Evolutionary conservation across 768 basidiomycete species (phyloP).

Genomic region (Agrocybe praecox): DNA sequence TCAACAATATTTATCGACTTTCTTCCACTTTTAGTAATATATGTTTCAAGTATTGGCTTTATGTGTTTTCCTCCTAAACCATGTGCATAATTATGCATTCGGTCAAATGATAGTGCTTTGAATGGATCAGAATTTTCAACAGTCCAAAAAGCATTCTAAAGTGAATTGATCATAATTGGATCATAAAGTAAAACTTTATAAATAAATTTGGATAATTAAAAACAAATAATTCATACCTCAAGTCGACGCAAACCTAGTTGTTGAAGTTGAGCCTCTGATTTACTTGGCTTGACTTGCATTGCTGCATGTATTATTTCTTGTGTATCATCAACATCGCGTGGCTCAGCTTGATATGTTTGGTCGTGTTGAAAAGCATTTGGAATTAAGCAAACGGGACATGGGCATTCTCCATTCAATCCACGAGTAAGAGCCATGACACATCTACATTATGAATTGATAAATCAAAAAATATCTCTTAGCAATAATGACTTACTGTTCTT

Average conservation of each 20-base stretch:
- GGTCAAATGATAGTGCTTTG: constrained; percentile 37
- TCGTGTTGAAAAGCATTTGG: constrained; percentile 23
- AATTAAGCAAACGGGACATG: constrained; percentile 39
- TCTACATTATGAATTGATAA: constrained; percentile 20
- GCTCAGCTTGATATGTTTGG: constrained; percentile 11
- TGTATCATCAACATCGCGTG: constrained; percentile 13
- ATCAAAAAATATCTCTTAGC: constrained; percentile 6
- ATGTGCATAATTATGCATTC: constrained; percentile 33
- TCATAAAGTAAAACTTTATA: no score
- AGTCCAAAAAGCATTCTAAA: constrained; percentile 44
- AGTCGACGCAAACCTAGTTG: constrained; percentile 20
- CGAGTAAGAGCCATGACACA: constrained; percentile 37
- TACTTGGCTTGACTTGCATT: neutral
- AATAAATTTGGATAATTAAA: no score
- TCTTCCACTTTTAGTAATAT: neutral
- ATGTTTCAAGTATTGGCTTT: constrained; percentile 3
- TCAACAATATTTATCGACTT: constrained; percentile 2
- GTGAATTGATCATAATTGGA: neutral
- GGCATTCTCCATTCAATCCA: constrained; percentile 26
- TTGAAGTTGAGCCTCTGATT: constrained; percentile 23
- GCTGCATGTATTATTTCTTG: constrained; percentile 14
- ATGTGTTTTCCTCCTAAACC: constrained; percentile 21
- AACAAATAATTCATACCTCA: no score
- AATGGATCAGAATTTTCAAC: constrained; percentile 35
- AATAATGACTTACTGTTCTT: constrained; percentile 36